Evolutionary conservation across 192 early-diverging fungal genomes (phyloP).

Genomic region (Globomyces pollinis-pini): DNA sequence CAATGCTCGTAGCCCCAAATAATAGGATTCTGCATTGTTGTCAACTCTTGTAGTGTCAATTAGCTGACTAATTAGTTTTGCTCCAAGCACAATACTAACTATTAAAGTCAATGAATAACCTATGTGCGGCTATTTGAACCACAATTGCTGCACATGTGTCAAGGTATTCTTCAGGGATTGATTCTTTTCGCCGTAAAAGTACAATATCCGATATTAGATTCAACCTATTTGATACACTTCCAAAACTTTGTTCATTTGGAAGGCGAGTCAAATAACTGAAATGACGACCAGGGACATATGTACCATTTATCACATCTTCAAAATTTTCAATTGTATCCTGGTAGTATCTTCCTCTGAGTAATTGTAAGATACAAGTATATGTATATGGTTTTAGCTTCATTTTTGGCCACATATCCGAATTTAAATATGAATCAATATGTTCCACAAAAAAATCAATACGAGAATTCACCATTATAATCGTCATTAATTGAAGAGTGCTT

Average conservation of each 20-base stretch:
- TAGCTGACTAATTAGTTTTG: conserved; percentile 27
- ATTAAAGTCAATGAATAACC: too few relatives aligned
- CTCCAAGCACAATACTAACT: conserved; percentile 24
- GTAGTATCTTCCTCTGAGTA: conserved; percentile 39
- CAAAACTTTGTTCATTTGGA: conserved; percentile 28
- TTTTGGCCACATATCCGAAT: conserved; percentile 26
- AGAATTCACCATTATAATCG: conserved; percentile 35
- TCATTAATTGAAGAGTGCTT: conserved; percentile 25
- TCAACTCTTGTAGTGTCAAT: conserved; percentile 20
- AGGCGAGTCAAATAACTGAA: conserved; percentile 25
- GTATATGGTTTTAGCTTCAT: conserved; percentile 27
- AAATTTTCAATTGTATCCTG: conserved; percentile 28
- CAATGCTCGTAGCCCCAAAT: conserved; percentile 33
- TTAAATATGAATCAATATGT: conserved; percentile 27
- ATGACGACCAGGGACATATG: conserved; percentile 7
- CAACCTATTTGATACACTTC: conserved; percentile 25
- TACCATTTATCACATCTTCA: background rate
- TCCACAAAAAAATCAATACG: conserved; percentile 31
- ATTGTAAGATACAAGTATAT: conserved; percentile 32
- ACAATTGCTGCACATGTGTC: conserved; percentile 34
- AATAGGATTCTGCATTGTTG: conserved; percentile 18
- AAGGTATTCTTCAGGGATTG: conserved; percentile 28
- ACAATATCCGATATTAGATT: conserved; percentile 35
- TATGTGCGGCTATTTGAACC: conserved; percentile 45
- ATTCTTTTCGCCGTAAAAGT: conserved; percentile 27